phyloP scores from a whole-genome alignment of 139 green algal species.

The Nannochloris sp. region DNA sequence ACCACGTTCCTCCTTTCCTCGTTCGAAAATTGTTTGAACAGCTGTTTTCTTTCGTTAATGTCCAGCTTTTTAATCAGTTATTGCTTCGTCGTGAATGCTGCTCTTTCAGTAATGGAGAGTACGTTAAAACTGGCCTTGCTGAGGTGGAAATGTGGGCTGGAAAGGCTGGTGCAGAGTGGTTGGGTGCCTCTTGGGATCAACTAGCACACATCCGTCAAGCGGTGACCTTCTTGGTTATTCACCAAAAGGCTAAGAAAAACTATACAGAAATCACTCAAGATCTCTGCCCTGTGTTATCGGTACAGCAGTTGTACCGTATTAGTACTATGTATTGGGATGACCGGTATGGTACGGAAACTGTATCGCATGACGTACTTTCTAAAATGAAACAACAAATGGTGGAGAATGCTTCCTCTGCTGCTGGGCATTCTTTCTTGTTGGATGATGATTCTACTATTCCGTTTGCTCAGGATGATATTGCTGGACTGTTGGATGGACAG shows the following conservation, averaged over 20 bases:
- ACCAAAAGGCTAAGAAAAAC: slow-evolving; percentile 95
- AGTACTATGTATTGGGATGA: slow-evolving; percentile 99
- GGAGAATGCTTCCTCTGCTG: slow-evolving; percentile 39
- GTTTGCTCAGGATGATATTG: slow-evolving; percentile 71
- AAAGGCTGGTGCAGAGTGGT: slow-evolving; percentile 61
- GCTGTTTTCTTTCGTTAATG: slow-evolving; percentile 95
- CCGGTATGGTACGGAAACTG: slow-evolving; percentile 95
- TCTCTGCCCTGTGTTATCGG: slow-evolving; percentile 84
- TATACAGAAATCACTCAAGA: slow-evolving; percentile 95
- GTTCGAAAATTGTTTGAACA: slow-evolving; percentile 70
- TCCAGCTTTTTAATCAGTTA: slow-evolving; percentile 99
- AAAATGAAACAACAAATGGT: slow-evolving; percentile 90
- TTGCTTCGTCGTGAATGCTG: slow-evolving; percentile 98
- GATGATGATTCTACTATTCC: slow-evolving; percentile 93
- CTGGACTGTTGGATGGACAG: slow-evolving; percentile 47
- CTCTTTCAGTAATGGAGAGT: slow-evolving; percentile 99
- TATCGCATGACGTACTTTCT: slow-evolving; percentile 71
- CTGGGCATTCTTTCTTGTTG: slow-evolving; percentile 92
- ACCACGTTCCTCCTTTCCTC: slow-evolving; percentile 85
- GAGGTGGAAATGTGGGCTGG: slow-evolving; percentile 94
- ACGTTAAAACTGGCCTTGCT: slow-evolving; percentile 91
- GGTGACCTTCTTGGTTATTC: slow-evolving; percentile 94
- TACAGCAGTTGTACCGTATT: slow-evolving; percentile 99
- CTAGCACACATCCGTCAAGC: slow-evolving; percentile 92
- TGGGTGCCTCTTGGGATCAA: slow-evolving; percentile 86